Base-by-base conservation (phyloP, 345 rosid species). In the Sonneratia alba region DNA sequence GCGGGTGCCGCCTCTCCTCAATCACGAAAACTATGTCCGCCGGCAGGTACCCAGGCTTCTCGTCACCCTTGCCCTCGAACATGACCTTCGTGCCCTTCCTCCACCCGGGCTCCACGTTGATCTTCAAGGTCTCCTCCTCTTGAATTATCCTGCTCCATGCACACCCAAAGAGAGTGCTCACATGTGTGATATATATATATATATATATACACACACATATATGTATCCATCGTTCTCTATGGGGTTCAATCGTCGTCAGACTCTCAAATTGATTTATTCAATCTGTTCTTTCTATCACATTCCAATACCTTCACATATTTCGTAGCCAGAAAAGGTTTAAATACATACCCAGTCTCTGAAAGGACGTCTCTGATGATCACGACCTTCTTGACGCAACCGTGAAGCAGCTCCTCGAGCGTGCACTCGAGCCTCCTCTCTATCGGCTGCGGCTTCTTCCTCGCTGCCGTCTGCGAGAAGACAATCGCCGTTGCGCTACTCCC, bases 51-150 rank as follows among this genome's bases (percentile, higher is more conserved):
- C 97, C 97, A 0, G 91, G 97, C 77, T 79, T 84, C 76, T 91
- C 89, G n/a, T 87, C 86, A 0, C 96, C 98, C 71, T 85, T 91
- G 43, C 96, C 97, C 72, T 91, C 96, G 24, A 94, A 91, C 72
- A 85, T 86, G 40, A 94, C 88, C 82, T 81, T 87, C 0, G 95
- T 94, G 70, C 98, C 98, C 79, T 82, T 86, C 79, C 63, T 90
- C 98, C 98, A 94, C 77, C 98, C 98, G 24, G 97, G 95, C 66
- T 88, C 81, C 19, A 94, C 74, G 37, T 81, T 88, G 70, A 94
- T 86, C 69, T 79, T 83, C 48, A 94, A 66, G 36, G 64, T 76
- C 72, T 94, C 98, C 73, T 87, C 96, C 80, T 88, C 85, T 79
- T 72, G 47, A 15, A 88, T 71, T 70, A 83, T 72, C 73, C 98